phyloP scores from a whole-genome alignment of 2,329 filamentous ascomycete genomes.

The Arthrobotrys pseudoclavata region DNA sequence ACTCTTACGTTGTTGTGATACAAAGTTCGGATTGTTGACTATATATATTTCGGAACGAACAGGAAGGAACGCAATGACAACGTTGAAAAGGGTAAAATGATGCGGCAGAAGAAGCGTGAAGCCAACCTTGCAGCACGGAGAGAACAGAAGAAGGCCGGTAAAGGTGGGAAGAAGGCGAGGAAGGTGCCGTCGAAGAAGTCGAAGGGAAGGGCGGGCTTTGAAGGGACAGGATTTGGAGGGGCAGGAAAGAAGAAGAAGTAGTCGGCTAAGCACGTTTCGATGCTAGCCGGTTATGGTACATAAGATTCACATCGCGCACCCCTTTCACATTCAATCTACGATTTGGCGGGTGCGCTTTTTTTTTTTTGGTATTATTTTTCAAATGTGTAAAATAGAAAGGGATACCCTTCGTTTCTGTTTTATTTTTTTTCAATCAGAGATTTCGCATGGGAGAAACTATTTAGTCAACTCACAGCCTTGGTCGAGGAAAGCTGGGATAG shows the following conservation, averaged over 20 bases:
- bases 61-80: slow-evolving; percentile 76
- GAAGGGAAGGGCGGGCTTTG: slow-evolving; percentile 72
- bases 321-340: slow-evolving; percentile 22
- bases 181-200: slow-evolving; percentile 67
- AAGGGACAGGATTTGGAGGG: slow-evolving; percentile 74
- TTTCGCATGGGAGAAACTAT: not conserved
- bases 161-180: slow-evolving; percentile 70
- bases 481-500: too few species aligned
- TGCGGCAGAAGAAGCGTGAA: slow-evolving; percentile 84
- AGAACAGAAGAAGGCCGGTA: slow-evolving; percentile 77
- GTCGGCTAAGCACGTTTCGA: not conserved
- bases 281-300: slow-evolving; percentile 15
- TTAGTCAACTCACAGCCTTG: too few species aligned
- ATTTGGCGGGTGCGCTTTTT: slow-evolving; percentile 16
- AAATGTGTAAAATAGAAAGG: slow-evolving; percentile 48
- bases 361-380: slow-evolving; percentile 6
- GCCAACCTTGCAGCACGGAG: slow-evolving; percentile 80
- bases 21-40: slow-evolving; percentile 43
- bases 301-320: not conserved
- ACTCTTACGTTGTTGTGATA: not conserved
- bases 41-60: not conserved
- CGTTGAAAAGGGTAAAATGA: slow-evolving; percentile 80
- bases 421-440: slow-evolving; percentile 2
- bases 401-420: slow-evolving; percentile 43
- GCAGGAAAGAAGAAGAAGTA: slow-evolving; percentile 70